Conservation (phyloP, 805 yeast genomes). For the Clavispora vitiphila region DNA sequence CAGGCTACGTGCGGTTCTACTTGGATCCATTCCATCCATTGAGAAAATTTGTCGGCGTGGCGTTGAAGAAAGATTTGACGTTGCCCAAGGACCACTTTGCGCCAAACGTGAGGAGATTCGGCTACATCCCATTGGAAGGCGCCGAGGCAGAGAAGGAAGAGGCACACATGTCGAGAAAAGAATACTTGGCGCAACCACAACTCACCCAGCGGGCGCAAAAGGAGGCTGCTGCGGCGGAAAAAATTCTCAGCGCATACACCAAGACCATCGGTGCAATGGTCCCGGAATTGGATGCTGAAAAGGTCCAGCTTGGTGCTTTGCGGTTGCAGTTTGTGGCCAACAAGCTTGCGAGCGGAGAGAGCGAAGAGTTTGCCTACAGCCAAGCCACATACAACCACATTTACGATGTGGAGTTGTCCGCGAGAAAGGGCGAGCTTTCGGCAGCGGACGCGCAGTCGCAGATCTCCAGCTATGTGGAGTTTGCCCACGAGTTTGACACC, state of each 20-base stretch:
- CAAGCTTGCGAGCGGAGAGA: slow-evolving; percentile 52
- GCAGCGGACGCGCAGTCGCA: slow-evolving; percentile 18
- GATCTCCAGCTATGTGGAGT: slow-evolving; percentile 26
- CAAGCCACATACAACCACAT: slow-evolving; percentile 51
- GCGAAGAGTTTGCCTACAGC: slow-evolving; percentile 50
- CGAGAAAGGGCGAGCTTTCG: slow-evolving; percentile 33
- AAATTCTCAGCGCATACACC: slow-evolving; percentile 13
- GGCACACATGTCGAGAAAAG: slow-evolving; percentile 62
- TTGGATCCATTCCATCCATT: slow-evolving; percentile 95
- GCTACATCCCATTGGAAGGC: slow-evolving; percentile 53
- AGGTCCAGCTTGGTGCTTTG: slow-evolving; percentile 34
- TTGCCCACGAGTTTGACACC: slow-evolving; percentile 40
- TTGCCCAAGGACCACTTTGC: slow-evolving; percentile 88
- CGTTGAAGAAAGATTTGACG: slow-evolving; percentile 54
- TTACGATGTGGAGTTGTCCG: slow-evolving; percentile 39
- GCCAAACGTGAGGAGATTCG: slow-evolving; percentile 85
- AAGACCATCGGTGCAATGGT: slow-evolving; percentile 23
- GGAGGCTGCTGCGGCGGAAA: slow-evolving; percentile 38
- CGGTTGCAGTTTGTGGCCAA: slow-evolving; percentile 51
- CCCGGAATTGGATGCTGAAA: slow-evolving; percentile 21
- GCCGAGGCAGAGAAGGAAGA: slow-evolving; percentile 54
- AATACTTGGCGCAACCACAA: slow-evolving; percentile 51
- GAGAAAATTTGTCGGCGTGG: slow-evolving; percentile 86
- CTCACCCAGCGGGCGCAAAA: slow-evolving; percentile 32
- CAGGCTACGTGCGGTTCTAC: slow-evolving; percentile 89